Base-by-base conservation (phyloP, 1,284 basidiomycete genomes). In the Cutaneotrichosporon sp. region DNA sequence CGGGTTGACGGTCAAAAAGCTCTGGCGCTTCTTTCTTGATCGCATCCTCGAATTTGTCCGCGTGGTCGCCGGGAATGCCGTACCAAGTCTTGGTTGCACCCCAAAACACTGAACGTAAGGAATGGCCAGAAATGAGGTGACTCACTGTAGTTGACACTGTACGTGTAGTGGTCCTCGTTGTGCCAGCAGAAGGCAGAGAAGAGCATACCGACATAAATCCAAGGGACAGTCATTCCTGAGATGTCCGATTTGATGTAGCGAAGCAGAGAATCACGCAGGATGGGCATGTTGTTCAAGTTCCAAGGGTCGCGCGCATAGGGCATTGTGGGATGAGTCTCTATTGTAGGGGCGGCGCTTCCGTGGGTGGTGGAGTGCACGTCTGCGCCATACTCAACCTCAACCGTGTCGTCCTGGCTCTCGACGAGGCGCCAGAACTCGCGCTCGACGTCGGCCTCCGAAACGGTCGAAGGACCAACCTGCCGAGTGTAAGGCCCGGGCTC, bases 111-210 rank as follows among this genome's bases (percentile, higher is more conserved):
- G 64, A 35, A 12, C 53, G 20, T 60, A 61, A 71, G 65, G 64
- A 59, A 44, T 55, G 60, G 31, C 25, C 31, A 39, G 54, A 38
- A 3, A 32, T n/a, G 16, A 11, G 25, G 10, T 5, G 4, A 77
- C 88, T 71, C 74, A 92, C 90, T 92, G 75, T 86, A 93, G 72
- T 94, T 94, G 65, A 93, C 83, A 68, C 88, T 91, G 74, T 96
- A 97, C 11, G 93, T 97, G 75, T 94, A 96, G 76, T 98, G 96
- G 76, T 98, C 96, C 84, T 99, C 96, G 71, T 98, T 98, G 76
- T 99, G 96, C 96, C 96, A 99, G 74, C 94, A 97, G 75, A 99
- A 99, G 1, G 96, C 94, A 10, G 93, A 97, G 74, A 98, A 97
- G 41, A 93, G 82, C 94, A 99, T 98, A 46, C 96, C 96, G 54